Percentiles rank a stretch among this genome's conserved stretches.
These are phyloP conservation scores for Pleurostoma richardsiae DNA, from an alignment of 2,329 filamentous ascomycete species.

Conservation along the genomic window DNA sequence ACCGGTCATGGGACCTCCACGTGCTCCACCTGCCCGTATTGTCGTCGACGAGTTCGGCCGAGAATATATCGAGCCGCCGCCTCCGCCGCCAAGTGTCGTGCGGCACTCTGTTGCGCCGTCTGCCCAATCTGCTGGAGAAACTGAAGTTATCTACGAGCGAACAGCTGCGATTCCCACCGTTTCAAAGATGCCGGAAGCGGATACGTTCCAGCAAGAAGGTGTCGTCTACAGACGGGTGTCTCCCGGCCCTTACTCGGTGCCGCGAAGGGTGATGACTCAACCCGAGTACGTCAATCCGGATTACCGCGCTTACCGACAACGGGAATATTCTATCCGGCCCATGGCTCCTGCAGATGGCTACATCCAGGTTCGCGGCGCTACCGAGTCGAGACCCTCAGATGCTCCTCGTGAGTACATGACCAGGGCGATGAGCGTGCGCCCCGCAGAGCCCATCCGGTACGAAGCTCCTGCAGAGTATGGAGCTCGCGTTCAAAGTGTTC, in stretches of 20 bases:
- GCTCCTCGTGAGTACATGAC: slow-evolving; percentile 47
- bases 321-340: slow-evolving; percentile 53
- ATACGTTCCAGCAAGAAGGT: slow-evolving; percentile 43
- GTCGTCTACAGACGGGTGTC: slow-evolving; percentile 46
- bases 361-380: slow-evolving; percentile 37
- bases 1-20: slow-evolving; percentile 39
- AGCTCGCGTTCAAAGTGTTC: slow-evolving; percentile 45
- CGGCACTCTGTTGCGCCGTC: slow-evolving; percentile 46
- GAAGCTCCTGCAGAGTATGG: slow-evolving; percentile 24
- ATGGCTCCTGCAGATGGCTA: slow-evolving; percentile 39
- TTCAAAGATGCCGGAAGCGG: slow-evolving; percentile 41
- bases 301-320: slow-evolving; percentile 48
- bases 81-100: slow-evolving; percentile 16
- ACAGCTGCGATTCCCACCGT: slow-evolving; percentile 38
- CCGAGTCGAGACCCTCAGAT: slow-evolving; percentile 35
- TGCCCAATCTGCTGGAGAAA: slow-evolving; percentile 34
- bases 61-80: slow-evolving; percentile 59
- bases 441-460: slow-evolving; percentile 34
- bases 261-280: slow-evolving; percentile 56
- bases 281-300: slow-evolving; percentile 51
- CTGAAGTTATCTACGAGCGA: slow-evolving; percentile 63
- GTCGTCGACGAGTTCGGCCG: slow-evolving; percentile 80
- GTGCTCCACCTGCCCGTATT: slow-evolving; percentile 58
- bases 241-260: slow-evolving; percentile 38
- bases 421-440: slow-evolving; percentile 50